These are phyloP conservation scores for Neurospora sp. DNA, from an alignment of 495 filamentous ascomycete species.

Conservation along the genomic window DNA sequence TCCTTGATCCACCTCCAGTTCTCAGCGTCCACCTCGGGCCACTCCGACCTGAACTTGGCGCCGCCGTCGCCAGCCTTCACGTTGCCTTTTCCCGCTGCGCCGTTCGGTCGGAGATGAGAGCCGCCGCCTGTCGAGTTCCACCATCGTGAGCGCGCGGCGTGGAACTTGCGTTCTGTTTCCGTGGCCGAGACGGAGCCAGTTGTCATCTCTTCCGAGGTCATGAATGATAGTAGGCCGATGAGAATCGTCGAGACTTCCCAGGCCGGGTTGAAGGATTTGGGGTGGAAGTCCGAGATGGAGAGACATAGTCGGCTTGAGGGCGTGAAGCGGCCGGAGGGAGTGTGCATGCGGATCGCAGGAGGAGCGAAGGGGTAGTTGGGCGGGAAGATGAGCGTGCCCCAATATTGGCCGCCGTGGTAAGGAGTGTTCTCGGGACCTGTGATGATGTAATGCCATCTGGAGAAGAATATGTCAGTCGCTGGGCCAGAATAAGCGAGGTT, in stretches of 20 bases:
- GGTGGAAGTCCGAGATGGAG: constrained; percentile 93
- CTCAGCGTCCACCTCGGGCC: constrained; percentile 81
- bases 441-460: constrained; percentile 97
- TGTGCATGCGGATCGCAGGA: constrained; percentile 97
- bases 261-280: constrained; percentile 95
- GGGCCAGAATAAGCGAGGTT: background rate
- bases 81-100: constrained; percentile 35
- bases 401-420: constrained; percentile 93
- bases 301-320: constrained; percentile 86
- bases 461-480: constrained; percentile 2
- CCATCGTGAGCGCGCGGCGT: constrained; percentile 74
- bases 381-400: constrained; percentile 93
- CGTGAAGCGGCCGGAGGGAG: constrained; percentile 89
- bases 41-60: constrained; percentile 44
- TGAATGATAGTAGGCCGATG: constrained; percentile 88
- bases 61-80: constrained; percentile 21
- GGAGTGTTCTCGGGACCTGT: constrained; percentile 92
- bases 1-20: constrained; percentile 92
- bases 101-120: constrained; percentile 41
- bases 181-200: constrained; percentile 80
- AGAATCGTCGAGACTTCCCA: constrained; percentile 97
- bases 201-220: constrained; percentile 99
- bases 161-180: constrained; percentile 65
- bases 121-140: constrained; percentile 97
- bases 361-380: constrained; percentile 95